Percentiles rank a stretch among this genome's conserved stretches.
Evolutionary conservation across 2,329 filamentous ascomycete genomes (phyloP).

Genomic region (Fusarium continuum): DNA sequence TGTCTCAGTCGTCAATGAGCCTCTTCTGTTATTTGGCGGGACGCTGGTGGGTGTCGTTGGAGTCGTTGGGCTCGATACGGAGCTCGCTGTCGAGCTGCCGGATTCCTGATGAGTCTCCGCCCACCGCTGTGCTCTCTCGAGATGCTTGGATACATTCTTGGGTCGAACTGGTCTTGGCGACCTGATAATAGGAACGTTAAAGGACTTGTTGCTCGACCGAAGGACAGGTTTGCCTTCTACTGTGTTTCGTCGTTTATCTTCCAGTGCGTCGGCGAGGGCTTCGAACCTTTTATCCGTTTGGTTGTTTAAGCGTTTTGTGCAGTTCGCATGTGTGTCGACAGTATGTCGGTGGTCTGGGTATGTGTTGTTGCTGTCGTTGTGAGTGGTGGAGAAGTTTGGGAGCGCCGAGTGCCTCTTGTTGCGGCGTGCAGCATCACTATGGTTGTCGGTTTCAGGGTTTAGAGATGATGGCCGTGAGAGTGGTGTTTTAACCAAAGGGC

Average conservation of each 20-base stretch:
- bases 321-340: background rate
- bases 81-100: background rate
- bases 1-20: background rate
- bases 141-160: constrained; percentile 1
- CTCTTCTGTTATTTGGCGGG: rapidly evolving
- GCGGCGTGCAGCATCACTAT: background rate
- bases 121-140: constrained; percentile 7
- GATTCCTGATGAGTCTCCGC: constrained; percentile 1
- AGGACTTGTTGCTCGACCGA: background rate
- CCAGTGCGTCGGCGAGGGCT: background rate
- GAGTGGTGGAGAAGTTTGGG: background rate
- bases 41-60: background rate
- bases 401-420: background rate
- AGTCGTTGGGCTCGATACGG: constrained; percentile 1
- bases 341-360: background rate
- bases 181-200: background rate
- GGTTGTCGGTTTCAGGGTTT: constrained; percentile 8
- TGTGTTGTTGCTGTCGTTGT: background rate
- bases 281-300: constrained; percentile 16
- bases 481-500: background rate
- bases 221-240: background rate
- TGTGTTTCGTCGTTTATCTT: background rate
- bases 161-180: constrained; percentile 16
- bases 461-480: background rate
- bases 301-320: background rate